These are phyloP conservation scores for Vigna unguiculata DNA, from an alignment of 306 rosid genomes.

Conservation along the genomic window DNA sequence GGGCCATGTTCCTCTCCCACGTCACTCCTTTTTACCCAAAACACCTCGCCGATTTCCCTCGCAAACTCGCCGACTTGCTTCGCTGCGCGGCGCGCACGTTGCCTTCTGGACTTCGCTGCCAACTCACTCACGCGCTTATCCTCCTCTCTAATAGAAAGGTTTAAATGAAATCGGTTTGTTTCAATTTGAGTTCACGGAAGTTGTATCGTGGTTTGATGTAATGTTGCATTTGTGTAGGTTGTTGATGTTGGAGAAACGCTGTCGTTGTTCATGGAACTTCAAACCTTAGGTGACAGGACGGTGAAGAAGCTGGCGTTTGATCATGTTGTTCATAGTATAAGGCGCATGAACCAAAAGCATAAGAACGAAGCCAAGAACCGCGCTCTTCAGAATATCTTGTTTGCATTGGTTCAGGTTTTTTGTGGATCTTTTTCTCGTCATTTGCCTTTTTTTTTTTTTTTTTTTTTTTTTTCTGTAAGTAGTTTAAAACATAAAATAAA, in stretches of 20 bases:
- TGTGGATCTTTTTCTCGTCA: not conserved
- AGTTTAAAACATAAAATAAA: not conserved
- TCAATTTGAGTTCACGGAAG: not conserved
- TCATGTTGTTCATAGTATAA: conserved; percentile 75
- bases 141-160: conserved; percentile 76
- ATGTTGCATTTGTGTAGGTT: conserved; percentile 47
- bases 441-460: not conserved
- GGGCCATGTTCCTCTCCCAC: conserved; percentile 75
- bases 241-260: conserved; percentile 67
- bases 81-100: conserved; percentile 59
- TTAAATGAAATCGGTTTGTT: not conserved
- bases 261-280: conserved; percentile 82
- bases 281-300: conserved; percentile 68
- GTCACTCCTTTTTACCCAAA: conserved; percentile 69
- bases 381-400: conserved; percentile 75
- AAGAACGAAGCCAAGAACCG: conserved; percentile 82
- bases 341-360: conserved; percentile 76
- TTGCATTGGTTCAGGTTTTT: conserved; percentile 70
- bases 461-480: not conserved
- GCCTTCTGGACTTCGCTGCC: conserved; percentile 66
- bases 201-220: not conserved
- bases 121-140: conserved; percentile 64
- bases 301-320: conserved; percentile 68
- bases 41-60: conserved; percentile 68
- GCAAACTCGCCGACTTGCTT: conserved; percentile 66